Conservation (phyloP, 2,329 filamentous ascomycete genomes). For the Xylariaceae sp. region DNA sequence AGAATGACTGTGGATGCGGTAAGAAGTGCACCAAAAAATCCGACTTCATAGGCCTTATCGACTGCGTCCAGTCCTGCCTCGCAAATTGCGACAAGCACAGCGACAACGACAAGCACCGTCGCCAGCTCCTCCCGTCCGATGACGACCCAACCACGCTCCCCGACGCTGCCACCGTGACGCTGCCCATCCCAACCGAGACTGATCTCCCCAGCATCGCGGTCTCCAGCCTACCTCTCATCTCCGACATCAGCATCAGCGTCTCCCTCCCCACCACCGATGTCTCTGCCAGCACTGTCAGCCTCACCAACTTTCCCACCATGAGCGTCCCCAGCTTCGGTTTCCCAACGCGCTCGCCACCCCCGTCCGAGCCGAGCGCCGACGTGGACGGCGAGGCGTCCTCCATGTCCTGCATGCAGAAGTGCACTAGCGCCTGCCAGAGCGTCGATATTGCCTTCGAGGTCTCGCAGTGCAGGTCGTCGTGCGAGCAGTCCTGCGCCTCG, state of each 20-base stretch:
- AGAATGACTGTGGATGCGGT: constrained; percentile 12
- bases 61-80: constrained; percentile 9
- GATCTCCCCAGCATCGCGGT: no score
- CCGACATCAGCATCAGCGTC: no score
- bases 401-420: background rate
- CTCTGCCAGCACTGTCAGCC: background rate
- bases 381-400: background rate
- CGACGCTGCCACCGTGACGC: background rate
- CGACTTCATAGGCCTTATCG: constrained; percentile 5
- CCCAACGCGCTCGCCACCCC: background rate
- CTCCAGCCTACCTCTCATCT: no score
- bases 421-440: background rate
- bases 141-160: background rate
- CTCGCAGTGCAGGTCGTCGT: background rate
- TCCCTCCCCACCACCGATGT: background rate
- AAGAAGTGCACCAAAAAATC: constrained; percentile 5
- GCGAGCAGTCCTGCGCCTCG: background rate
- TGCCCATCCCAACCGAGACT: background rate
- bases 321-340: background rate
- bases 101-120: background rate
- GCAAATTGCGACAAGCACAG: background rate
- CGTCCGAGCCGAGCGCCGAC: background rate
- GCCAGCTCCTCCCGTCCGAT: background rate
- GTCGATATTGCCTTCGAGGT: background rate
- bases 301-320: background rate